Evolutionary conservation across 2,329 filamentous ascomycete species (phyloP).

Genomic region (Penicillium italicum): DNA sequence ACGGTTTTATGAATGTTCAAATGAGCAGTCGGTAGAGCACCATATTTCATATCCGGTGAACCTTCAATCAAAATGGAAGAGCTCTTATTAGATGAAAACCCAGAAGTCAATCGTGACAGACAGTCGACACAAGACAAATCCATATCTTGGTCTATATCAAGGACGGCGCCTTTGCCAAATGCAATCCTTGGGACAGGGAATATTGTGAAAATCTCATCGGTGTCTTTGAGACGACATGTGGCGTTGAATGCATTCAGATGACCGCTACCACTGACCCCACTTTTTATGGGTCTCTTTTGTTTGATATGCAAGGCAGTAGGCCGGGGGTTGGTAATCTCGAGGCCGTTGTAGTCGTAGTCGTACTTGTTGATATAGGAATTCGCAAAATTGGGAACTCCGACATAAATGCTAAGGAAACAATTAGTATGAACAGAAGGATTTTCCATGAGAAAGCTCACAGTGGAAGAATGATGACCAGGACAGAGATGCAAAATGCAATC

Average conservation of each 20-base stretch:
- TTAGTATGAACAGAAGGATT: background rate
- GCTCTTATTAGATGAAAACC: slow-evolving; percentile 17
- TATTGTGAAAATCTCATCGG: slow-evolving; percentile 15
- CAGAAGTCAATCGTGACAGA: slow-evolving; percentile 18
- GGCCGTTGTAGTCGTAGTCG: slow-evolving; percentile 19
- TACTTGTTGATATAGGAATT: slow-evolving; percentile 26
- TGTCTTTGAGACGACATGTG: slow-evolving; percentile 12
- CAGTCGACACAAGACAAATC: slow-evolving; percentile 26
- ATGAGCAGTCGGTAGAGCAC: slow-evolving; percentile 22
- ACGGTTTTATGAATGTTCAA: slow-evolving; percentile 25
- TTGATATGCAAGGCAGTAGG: slow-evolving; percentile 23
- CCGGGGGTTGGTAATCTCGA: slow-evolving; percentile 25
- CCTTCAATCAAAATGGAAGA: slow-evolving; percentile 20
- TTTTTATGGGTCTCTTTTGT: slow-evolving; percentile 19
- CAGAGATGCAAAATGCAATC: slow-evolving; percentile 17
- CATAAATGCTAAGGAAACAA: slow-evolving; percentile 18
- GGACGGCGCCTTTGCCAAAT: slow-evolving; percentile 12
- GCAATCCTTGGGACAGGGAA: slow-evolving; percentile 19
- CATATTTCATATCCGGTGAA: slow-evolving; percentile 18
- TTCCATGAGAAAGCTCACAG: slow-evolving; percentile 12
- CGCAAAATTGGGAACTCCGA: slow-evolving; percentile 25
- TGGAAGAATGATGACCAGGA: slow-evolving; percentile 23
- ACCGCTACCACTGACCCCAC: slow-evolving; percentile 23
- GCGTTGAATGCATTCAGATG: slow-evolving; percentile 24
- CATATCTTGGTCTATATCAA: slow-evolving; percentile 26